Conservation (phyloP, 208 protist genomes). For the Trypanosoma vivax region DNA sequence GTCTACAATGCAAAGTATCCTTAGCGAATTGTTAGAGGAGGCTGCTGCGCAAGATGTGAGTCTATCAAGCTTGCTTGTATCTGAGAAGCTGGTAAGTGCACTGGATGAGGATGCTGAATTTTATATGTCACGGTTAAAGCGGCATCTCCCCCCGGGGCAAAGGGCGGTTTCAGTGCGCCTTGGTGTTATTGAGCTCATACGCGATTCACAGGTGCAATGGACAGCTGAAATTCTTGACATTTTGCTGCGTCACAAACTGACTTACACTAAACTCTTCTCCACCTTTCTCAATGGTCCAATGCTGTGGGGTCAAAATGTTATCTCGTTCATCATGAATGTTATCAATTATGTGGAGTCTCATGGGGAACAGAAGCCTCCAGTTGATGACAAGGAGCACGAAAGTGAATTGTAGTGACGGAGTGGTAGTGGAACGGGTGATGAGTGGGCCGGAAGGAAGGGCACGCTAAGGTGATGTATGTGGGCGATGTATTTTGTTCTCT, state of each 20-base stretch:
- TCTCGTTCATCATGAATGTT: conserved; percentile 11
- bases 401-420: not conserved
- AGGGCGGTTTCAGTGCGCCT: not conserved
- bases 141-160: not conserved
- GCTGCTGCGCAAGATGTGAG: conserved; percentile 4
- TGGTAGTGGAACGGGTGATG: no score
- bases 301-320: not conserved
- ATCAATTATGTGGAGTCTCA: not conserved
- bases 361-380: not conserved
- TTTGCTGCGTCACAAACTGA: conserved; percentile 7
- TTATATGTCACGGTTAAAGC: conserved; percentile 4
- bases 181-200: conserved; percentile 4
- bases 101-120: conserved; percentile 13
- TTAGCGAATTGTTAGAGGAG: conserved; percentile 6
- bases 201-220: conserved; percentile 12
- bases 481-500: no score
- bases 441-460: no score
- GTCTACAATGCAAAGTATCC: conserved; percentile 9
- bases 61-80: conserved; percentile 3
- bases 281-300: not conserved
- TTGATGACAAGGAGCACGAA: not conserved
- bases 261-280: conserved; percentile 4
- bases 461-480: no score
- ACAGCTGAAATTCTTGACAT: conserved; percentile 7
- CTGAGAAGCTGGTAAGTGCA: conserved; percentile 5